Percentiles rank a stretch among this genome's conserved stretches.
phyloP scores from a whole-genome alignment of 2,329 filamentous ascomycete species.

The Exophiala lecanii-corni region DNA sequence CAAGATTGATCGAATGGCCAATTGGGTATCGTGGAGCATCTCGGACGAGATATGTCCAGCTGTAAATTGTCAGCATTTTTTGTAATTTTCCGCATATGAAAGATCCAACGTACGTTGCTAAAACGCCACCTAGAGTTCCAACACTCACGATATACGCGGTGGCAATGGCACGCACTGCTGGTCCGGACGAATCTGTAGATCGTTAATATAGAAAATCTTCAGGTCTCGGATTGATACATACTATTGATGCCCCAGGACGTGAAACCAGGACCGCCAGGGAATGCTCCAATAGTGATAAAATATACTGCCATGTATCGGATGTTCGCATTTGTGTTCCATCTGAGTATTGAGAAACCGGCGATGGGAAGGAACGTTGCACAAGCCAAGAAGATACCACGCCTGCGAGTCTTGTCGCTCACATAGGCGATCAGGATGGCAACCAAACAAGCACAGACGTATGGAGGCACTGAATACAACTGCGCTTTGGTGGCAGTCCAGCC shows the following conservation, averaged over 20 bases:
- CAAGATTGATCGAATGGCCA: constrained; percentile 50
- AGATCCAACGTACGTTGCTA: constrained; percentile 68
- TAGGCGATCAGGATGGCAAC: constrained; percentile 67
- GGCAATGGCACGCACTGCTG: constrained; percentile 65
- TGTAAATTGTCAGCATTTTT: constrained; percentile 5
- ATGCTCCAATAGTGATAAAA: constrained; percentile 72
- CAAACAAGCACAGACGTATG: constrained; percentile 66
- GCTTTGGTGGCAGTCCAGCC: constrained; percentile 49
- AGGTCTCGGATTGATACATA: constrained; percentile 41
- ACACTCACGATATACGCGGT: constrained; percentile 74
- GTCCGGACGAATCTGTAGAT: constrained; percentile 43
- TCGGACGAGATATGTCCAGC: constrained; percentile 26
- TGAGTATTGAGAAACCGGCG: constrained; percentile 68
- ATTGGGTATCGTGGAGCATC: constrained; percentile 49
- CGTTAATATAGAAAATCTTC: background rate
- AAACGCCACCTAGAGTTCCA: constrained; percentile 73
- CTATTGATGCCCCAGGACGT: constrained; percentile 84
- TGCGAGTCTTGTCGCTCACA: constrained; percentile 69
- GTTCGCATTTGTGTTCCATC: constrained; percentile 60
- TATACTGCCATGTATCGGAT: constrained; percentile 78
- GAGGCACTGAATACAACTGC: constrained; percentile 70
- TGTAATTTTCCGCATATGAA: constrained; percentile 11
- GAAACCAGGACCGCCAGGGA: constrained; percentile 84
- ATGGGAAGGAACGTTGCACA: constrained; percentile 65
- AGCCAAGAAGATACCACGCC: constrained; percentile 71